Evolutionary conservation across 2,329 filamentous ascomycete species (phyloP).

Genomic region (Leptographium radiaticola): DNA sequence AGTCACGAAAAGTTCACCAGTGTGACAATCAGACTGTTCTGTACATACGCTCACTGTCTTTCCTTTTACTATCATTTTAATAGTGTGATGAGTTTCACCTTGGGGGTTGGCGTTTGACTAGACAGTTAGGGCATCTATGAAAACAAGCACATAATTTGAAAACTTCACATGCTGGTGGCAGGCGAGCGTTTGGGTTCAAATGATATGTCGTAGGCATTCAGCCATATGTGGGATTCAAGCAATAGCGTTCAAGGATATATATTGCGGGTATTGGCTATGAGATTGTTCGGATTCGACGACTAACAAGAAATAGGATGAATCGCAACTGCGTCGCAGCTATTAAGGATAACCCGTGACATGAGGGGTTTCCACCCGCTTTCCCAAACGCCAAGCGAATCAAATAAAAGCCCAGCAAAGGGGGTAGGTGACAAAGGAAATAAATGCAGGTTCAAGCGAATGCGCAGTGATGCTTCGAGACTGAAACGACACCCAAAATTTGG

Average conservation of each 20-base stretch:
- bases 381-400: neutral
- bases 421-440: neutral
- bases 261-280: no score
- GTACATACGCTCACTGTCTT: constrained; percentile 2
- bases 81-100: neutral
- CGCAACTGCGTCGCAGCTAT: neutral
- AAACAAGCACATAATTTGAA: neutral
- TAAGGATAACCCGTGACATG: neutral
- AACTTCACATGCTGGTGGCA: neutral
- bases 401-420: neutral
- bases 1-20: constrained; percentile 3
- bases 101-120: neutral
- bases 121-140: neutral
- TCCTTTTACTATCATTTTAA: neutral
- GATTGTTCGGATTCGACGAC: no score
- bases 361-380: neutral
- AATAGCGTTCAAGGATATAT: no score
- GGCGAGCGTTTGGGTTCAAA: no score
- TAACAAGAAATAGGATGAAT: no score
- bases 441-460: neutral
- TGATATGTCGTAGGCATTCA: neutral
- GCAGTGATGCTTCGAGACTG: neutral
- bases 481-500: neutral
- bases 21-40: constrained; percentile 2
- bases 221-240: no score